phyloP scores from a whole-genome alignment of 441 rosid species.

The Corymbia citriodora region DNA sequence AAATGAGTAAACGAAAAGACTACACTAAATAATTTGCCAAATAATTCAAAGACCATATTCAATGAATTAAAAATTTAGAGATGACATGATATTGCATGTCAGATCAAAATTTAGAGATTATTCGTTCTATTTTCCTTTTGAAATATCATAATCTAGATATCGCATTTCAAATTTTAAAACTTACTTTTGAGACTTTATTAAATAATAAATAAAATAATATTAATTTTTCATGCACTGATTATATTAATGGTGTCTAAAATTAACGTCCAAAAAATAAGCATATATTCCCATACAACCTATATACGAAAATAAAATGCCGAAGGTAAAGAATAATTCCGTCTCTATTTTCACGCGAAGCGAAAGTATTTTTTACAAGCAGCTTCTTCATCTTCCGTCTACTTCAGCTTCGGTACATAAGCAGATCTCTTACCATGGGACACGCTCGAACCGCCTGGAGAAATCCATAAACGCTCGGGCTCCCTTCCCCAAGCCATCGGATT shows the following conservation, averaged over 20 bases:
- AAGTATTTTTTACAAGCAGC: neutral
- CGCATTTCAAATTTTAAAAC: neutral
- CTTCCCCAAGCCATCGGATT: neutral
- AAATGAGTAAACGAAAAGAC: neutral
- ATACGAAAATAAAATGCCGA: neutral
- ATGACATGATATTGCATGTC: rapidly evolving
- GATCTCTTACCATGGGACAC: neutral
- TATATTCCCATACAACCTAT: neutral
- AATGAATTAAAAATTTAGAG: rapidly evolving
- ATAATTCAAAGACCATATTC: rapidly evolving
- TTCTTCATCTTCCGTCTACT: neutral
- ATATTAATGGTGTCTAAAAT: neutral
- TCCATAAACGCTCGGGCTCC: neutral
- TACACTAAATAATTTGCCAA: rapidly evolving
- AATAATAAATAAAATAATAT: neutral
- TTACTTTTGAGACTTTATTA: neutral
- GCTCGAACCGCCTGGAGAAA: neutral
- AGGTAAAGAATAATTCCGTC: neutral
- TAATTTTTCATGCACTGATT: neutral
- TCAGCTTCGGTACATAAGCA: neutral
- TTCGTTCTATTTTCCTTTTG: neutral
- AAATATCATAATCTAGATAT: neutral
- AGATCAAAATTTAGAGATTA: rapidly evolving
- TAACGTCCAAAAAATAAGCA: neutral
- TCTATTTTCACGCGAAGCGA: neutral